Evolutionary conservation across 495 filamentous ascomycete species (phyloP), one percentile per base, ranked within the genome.

Genomic region (Hypoxylon rickii): DNA sequence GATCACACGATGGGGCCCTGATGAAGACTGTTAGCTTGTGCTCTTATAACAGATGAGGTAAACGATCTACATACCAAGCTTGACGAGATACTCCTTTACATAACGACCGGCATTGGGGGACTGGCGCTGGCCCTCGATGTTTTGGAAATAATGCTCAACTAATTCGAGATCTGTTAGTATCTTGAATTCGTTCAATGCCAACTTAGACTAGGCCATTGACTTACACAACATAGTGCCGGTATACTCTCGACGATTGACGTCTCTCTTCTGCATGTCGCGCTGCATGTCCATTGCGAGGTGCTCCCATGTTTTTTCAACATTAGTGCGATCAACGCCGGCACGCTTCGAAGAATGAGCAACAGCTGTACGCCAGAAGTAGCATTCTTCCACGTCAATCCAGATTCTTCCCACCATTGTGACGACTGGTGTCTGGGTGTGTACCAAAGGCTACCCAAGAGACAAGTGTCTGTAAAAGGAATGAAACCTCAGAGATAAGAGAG

Each of bases 91-190:
- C 26, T 69, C 63, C 6, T 42, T 36, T 12, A 71, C 66, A 20
- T 59, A 68, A 3, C 13, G 3, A 1, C 31, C 38, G 0, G 65
- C 70, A 15, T 72, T 58, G 2, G 72, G 70, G 0, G 76, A 77
- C 26, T 54, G 49, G 6, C 66, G 61, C 2, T 58, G 40, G 1
- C 54, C 66, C 12, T 64, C 62, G 1, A 65, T 53, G 22, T 76
- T 79, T 55, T 74, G 71, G 50, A 71, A 77, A 41, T 67, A 77
- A 45, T 79, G 76, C 60, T 79, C 76, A 32, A 72, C 76, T 79
- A 32, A 37, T 10, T 26, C 21, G 17, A 29, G 3, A 16, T 42
- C 2, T 15, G 48, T 71, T 34, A 71, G 58, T 10, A 22, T 12
- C 7, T 11, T 24, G 1, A 20, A 18, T 8, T 3, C 20, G 29